A percentile compares a stretch with the other conserved stretches of the same genome.
Conservation (phyloP, 2,329 filamentous ascomycete genomes). For the Macrophomina pseudophaseolina region DNA sequence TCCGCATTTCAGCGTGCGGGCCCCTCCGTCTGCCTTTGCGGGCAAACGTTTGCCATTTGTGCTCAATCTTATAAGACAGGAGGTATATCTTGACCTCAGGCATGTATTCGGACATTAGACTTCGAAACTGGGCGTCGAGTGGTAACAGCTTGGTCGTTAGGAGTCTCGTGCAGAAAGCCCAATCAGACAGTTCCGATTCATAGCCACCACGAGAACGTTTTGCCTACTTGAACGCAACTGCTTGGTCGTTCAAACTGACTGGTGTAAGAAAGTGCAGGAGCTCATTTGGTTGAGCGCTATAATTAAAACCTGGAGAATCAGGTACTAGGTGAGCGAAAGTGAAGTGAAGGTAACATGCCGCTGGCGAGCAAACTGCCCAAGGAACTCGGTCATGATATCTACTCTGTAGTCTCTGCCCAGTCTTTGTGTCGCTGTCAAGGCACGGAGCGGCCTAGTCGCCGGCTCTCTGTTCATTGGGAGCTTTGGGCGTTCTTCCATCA, state of each 20-base stretch:
- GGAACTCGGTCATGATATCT: neutral
- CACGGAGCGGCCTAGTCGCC: neutral
- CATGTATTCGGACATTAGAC: neutral
- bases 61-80: neutral
- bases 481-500: neutral
- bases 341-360: too few relatives aligned
- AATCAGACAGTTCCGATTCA: neutral
- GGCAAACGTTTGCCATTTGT: neutral
- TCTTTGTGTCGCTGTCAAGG: neutral
- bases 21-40: neutral
- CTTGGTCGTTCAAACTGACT: neutral
- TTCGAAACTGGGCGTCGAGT: neutral
- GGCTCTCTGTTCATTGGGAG: neutral
- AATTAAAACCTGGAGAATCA: neutral
- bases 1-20: neutral
- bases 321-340: neutral
- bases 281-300: neutral
- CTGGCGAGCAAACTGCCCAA: neutral
- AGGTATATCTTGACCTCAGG: neutral
- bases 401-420: neutral
- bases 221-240: neutral
- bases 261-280: neutral
- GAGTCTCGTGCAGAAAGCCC: neutral
- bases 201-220: neutral
- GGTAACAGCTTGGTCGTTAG: neutral